phyloP scores from a whole-genome alignment of 192 early-diverging fungal species.

The Ambispora gerdemannii region DNA sequence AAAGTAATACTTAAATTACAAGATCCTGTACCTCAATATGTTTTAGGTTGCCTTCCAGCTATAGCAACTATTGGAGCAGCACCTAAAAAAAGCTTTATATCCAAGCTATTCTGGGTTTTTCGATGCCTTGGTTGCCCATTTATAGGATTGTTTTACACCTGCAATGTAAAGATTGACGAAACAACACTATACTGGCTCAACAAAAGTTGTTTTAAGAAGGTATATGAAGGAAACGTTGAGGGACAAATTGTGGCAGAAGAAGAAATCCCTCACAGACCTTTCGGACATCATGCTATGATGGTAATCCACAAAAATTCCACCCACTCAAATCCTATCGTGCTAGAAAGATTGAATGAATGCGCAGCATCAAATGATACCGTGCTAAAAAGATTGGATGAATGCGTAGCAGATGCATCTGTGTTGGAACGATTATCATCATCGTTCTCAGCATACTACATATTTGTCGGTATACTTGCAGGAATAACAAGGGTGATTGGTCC shows the following conservation, averaged over 20 bases:
- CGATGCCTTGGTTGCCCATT: constrained; percentile 8
- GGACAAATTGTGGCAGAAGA: background rate
- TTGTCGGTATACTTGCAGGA: background rate
- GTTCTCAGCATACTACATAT: constrained; percentile 4
- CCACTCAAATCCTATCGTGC: too few species aligned
- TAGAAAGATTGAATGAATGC: background rate
- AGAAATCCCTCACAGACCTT: background rate
- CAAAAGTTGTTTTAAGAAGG: background rate
- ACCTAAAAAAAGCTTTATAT: background rate
- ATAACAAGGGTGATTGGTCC: background rate
- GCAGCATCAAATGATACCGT: background rate
- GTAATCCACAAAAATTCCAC: too few species aligned
- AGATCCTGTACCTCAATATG: constrained; percentile 7
- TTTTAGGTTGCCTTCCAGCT: background rate
- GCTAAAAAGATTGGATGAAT: background rate
- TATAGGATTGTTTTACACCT: too few species aligned
- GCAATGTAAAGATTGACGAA: too few species aligned
- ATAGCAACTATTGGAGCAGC: background rate
- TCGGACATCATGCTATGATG: background rate
- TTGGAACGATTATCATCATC: constrained; percentile 3
- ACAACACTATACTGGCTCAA: background rate
- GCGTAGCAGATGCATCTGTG: background rate
- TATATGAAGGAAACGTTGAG: background rate
- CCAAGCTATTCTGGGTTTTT: background rate
- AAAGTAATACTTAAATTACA: background rate